phyloP scores from a whole-genome alignment of 768 basidiomycete species.

The Panaeolus papilionaceus region DNA sequence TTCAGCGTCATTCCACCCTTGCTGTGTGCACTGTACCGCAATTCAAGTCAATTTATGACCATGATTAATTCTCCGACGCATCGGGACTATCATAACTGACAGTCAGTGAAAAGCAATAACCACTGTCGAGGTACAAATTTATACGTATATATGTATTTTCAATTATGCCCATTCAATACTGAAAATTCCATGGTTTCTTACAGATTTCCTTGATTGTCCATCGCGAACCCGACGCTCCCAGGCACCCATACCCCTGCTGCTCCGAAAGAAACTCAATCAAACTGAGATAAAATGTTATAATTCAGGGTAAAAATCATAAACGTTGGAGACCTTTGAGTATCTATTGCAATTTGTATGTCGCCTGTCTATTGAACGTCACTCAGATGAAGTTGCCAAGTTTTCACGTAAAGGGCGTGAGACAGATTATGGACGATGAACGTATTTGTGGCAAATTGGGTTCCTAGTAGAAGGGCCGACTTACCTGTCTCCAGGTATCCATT shows the following conservation, averaged over 20 bases:
- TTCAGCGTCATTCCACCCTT: too few relatives aligned
- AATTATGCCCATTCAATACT: too few relatives aligned
- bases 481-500: slow-evolving; percentile 13
- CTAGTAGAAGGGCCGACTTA: slow-evolving; percentile 2
- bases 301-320: background rate
- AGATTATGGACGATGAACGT: background rate
- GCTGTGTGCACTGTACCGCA: too few relatives aligned
- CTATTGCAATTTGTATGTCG: background rate
- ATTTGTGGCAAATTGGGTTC: slow-evolving; percentile 9
- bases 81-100: too few relatives aligned
- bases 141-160: too few relatives aligned
- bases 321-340: background rate
- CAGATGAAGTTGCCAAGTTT: slow-evolving; percentile 6
- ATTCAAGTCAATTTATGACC: too few relatives aligned
- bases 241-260: background rate
- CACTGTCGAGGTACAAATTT: too few relatives aligned
- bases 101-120: too few relatives aligned
- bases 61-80: too few relatives aligned
- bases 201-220: background rate
- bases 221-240: background rate
- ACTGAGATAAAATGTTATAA: background rate
- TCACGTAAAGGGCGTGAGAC: background rate
- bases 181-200: too few relatives aligned
- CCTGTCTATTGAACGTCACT: background rate
- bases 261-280: background rate